Base-by-base conservation (phyloP, 352 stramenopile genomes). In the Globisporangium okanoganense region DNA sequence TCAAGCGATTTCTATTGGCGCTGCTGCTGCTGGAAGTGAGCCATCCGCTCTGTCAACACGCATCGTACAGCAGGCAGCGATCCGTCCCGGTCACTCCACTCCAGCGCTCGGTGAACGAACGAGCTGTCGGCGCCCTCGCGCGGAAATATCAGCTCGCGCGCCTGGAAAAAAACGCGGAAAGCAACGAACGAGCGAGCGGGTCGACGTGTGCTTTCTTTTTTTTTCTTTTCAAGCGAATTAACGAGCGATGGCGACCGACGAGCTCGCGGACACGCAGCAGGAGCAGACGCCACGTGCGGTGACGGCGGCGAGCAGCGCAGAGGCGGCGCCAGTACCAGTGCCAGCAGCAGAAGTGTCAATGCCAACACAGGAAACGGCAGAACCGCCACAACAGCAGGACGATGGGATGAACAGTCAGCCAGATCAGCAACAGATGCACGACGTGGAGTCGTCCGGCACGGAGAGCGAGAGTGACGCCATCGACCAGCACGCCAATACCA, bases 1-100 rank as follows among this genome's bases (percentile, higher is more conserved):
- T 53, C 25, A 55, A 55, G 48, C 48, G 48, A 20, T 55, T 55
- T 40, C 48, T 55, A 55, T 55, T 55, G 48, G 27, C 48, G 48
- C 25, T 7, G 20, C 18, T 6, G 22, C 24, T 35, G 27, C 48
- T 27, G 48, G 48, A 55, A 55, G 48, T 55, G 48, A 55, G 48
- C 48, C 48, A 55, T 55, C 48, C 24, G 9, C 48, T 48, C 41
- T 14, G 25, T 38, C 25, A 35, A 16, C 40, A 22, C 16, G 14
- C 16, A 14, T 33, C 33, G 33, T 12, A 40, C 13, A 12, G 36
- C 36, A 14, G 47, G 18, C 24, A n/a, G 47, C n/a, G n/a, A n/a
- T 53, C 47, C 35, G 36, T 53, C 47, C 25, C 47, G 22, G 47
- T 52, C 47, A 52, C 12, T 4, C 24, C n/a, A n/a, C n/a, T n/a